phyloP scores from a whole-genome alignment of 306 rosid genomes.

The Dalbergia cochinchinensis region DNA sequence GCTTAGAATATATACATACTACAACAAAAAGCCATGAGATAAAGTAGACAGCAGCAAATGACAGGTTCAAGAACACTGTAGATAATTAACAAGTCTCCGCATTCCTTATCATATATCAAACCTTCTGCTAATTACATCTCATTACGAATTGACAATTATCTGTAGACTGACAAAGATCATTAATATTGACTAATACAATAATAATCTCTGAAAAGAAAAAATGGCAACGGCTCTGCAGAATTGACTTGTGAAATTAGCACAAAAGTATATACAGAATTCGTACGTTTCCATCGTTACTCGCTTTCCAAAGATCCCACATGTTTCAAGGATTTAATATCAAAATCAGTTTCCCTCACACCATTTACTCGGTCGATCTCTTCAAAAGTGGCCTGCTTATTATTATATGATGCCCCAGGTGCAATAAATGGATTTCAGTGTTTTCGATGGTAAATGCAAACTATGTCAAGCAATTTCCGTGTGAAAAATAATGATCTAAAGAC shows the following conservation, averaged over 20 bases:
- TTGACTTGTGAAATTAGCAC: conserved; percentile 44
- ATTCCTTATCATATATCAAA: conserved; percentile 25
- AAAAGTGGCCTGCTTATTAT: neutral
- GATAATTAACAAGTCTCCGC: conserved; percentile 30
- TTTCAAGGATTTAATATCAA: conserved; percentile 33
- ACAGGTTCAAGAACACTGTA: conserved; percentile 29
- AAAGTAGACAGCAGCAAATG: conserved; percentile 25
- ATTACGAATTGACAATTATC: neutral
- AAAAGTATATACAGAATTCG: conserved; percentile 19
- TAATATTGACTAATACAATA: neutral
- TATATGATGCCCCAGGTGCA: conserved; percentile 6
- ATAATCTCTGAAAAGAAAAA: conserved; percentile 9
- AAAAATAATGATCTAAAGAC: neutral
- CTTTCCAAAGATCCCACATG: conserved; percentile 38
- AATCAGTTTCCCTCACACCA: conserved; percentile 31
- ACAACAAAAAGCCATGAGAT: neutral
- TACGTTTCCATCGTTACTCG: conserved; percentile 27
- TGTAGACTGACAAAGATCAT: conserved; percentile 31
- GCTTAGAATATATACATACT: too few species aligned
- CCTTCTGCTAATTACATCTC: conserved; percentile 41
- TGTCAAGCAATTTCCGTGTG: neutral
- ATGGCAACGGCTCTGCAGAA: conserved; percentile 35
- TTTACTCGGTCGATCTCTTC: conserved; percentile 2
- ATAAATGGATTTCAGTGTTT: neutral
- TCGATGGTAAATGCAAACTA: neutral